Base-by-base conservation (phyloP, 345 rosid genomes). In the Populus ilicifolia region DNA sequence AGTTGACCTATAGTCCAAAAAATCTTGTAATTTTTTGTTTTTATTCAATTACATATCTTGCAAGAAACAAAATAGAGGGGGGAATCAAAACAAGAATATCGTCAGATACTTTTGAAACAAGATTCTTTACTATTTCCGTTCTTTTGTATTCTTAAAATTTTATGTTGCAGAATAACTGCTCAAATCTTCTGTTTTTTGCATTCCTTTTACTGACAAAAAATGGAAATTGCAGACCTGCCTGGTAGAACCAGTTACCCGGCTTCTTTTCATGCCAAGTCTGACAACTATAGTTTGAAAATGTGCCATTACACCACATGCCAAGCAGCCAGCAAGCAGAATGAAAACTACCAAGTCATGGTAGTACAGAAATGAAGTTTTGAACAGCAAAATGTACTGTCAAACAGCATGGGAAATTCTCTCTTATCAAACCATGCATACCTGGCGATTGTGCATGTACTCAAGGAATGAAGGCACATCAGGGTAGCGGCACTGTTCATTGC, bases 401-500 rank as follows among this genome's bases (percentile, higher is more conserved):
- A 50, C 39, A 52, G 13, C 4, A 46, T 43, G 17, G 36, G 35
- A 43, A 68, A 46, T 20, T 52, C 36, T 2, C 8, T 13, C 74
- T 35, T 63, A 9, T 35, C 38, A 38, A 38, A 62, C 62, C 69
- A 79, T 18, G 43, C 5, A 41, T 76, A 96, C 99, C 97, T 94
- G 98, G 46, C 97, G 99, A 77, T 94, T 96, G 80, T 92, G 98
- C 75, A 94, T 95, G 79, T 88, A 92, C 81, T 91, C 99, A 85
- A 96, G 83, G 88, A 88, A 94, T 6, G 97, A 90, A 79, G 97
- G 95, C 70, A 96, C 90, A 71, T 92, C 88, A 25, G 96, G 97
- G 84, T 89, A 96, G 39, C 79, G 88, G 46, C 71, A 87, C 69
- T 85, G 92, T 78, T 78, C 89, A 72, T 85, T 89, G 78, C 86